Base-by-base conservation (phyloP, 1,284 basidiomycete genomes). In the Trametes versicolor region DNA sequence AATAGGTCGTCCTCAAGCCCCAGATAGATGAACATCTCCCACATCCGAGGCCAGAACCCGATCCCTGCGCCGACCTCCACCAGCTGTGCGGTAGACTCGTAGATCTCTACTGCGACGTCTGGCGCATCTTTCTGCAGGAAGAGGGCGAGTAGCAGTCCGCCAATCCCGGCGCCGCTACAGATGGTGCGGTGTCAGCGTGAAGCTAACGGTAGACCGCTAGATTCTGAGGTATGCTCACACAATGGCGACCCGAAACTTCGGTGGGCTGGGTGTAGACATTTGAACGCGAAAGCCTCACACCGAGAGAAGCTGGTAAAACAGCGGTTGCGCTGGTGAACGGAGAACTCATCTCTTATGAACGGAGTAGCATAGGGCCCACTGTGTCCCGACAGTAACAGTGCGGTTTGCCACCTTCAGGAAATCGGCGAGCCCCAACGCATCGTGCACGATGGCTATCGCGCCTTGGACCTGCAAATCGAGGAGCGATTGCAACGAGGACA, bases 31-130 rank as follows among this genome's bases (percentile, higher is more conserved):
- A 76, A 50, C 23, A 70, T 60, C 23, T 65, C 62, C 72, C 73
- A 72, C 8, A 64, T 58, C 19, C 73, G 64, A 13, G 77, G 77
- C 64, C 65, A 72, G 56, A 78, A 63, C 4, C 68, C 72, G 25
- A 77, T 77, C 7, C 81, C 82, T 9, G 82, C 82, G 6, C 83
- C 82, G 41, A 81, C 72, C 68, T 80, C 79, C 19, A 76, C 70
- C 58, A 84, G 79, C 57, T 74, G 69, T 7, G 63, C 36, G 0
- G 79, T 75, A 9, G 77, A 73, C 69, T 83, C 82, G 70, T 82
- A 83, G n/a, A 83, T 70, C 36, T 80, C 76, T 43, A 83, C 74
- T 34, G 77, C 75, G 36, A 82, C 76, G 63, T 80, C 73, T 4
- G 76, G 68, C 53, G 74, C 47, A 47, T 27, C 73, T 63, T 76